Base-by-base conservation (phyloP, 805 yeast species). In the Pichia nanzhaoensis region DNA sequence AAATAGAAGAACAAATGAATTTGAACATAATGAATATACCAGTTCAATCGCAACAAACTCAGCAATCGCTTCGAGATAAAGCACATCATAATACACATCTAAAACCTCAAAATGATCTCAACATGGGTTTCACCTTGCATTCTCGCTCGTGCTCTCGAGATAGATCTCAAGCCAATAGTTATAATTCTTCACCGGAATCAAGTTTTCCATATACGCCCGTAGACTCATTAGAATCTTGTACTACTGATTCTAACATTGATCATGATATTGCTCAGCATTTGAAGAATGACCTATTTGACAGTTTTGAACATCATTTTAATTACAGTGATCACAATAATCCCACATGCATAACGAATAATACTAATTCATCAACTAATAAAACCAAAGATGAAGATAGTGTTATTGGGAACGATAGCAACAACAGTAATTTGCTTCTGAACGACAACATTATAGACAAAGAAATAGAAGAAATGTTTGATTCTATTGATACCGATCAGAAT, bases 211-310 rank as follows among this genome's bases (percentile, higher is more conserved):
- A 51, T 33, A 54, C 57, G 4, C 57, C 57, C 7, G 41, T 49
- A n/a, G 57, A 54, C n/a, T 51, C 56, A 12, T 17, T 54, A 12
- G 52, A 50, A 18, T 53, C 57, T 0, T 49, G 40, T 20, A 49
- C 57, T 1, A 42, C 45, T 6, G 47, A 36, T 21, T 37, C 45
- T 2, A 34, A 13, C 28, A 19, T 34, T 18, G 42, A 32, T 16
- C 41, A 42, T 8, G 53, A 47, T n/a, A 10, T 42, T 3, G 32
- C 24, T 8, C 21, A 34, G 20, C 34, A 33, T 19, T 30, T 39
- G 17, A 39, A 18, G 12, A 35, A 39, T 39, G 41, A 39, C 6
- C 13, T 39, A 39, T 19, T 39, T 19, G 34, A 38, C 10, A 24
- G 10, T 10, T 24, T 24, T 6, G 28, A 31, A 14, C 34, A 31